Percentiles rank a stretch among this genome's conserved stretches.
phyloP scores from a whole-genome alignment of 176 grass and related monocot genomes.

The Typha latifolia region DNA sequence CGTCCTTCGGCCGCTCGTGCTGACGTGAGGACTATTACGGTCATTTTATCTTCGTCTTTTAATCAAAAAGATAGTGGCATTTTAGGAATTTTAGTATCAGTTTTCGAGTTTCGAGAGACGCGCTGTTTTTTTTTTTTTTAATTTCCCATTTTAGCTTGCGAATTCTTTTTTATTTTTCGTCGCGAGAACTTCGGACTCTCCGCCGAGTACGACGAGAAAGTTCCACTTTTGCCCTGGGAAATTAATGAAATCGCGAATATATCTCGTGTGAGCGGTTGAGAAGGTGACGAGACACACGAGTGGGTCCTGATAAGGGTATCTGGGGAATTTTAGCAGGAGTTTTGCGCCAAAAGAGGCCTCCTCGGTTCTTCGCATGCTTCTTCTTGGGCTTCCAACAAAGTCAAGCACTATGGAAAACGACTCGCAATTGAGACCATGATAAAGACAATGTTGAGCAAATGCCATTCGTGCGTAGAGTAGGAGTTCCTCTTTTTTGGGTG shows the following conservation, averaged over 20 bases:
- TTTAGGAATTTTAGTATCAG: background rate
- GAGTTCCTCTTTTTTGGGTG: no score
- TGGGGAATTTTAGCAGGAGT: background rate
- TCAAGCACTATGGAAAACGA: background rate
- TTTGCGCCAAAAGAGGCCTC: background rate
- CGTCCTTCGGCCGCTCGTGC: background rate
- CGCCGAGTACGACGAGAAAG: background rate
- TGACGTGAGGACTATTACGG: background rate
- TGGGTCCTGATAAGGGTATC: no score
- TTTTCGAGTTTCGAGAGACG: background rate
- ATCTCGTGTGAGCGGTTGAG: no score
- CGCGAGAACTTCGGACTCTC: background rate
- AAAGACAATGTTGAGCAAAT: no score
- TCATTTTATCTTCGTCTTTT: background rate
- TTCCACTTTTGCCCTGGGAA: no score
- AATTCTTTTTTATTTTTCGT: background rate
- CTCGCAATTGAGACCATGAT: background rate
- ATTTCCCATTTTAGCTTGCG: no score
- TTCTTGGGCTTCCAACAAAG: background rate
- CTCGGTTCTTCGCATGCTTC: background rate
- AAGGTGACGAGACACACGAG: no score
- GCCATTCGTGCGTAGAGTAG: no score
- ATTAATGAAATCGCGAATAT: no score
- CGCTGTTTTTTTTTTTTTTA: background rate
- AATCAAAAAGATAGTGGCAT: background rate